Evolutionary conservation across 2,329 filamentous ascomycete species (phyloP).

Genomic region (Trichoderma lentiforme): DNA sequence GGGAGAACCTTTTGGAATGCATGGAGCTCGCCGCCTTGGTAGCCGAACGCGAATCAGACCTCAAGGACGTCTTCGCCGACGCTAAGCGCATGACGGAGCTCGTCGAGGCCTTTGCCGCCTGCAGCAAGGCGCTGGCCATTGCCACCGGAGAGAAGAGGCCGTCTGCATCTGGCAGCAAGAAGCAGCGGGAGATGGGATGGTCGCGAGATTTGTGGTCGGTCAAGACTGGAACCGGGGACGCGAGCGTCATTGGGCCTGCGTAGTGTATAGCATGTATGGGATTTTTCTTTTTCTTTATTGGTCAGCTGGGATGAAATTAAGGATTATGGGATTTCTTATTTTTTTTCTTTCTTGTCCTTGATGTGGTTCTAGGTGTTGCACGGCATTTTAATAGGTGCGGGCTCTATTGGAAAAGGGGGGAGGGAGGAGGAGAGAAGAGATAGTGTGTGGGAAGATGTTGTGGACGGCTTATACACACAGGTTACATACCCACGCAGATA

Average conservation of each 20-base stretch:
- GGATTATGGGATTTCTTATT: neutral
- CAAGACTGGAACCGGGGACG: slow-evolving; percentile 29
- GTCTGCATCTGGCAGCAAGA: slow-evolving; percentile 52
- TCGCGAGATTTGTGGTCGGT: slow-evolving; percentile 61
- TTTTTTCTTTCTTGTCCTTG: neutral
- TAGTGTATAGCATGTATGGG: slow-evolving; percentile 11
- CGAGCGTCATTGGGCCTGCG: slow-evolving; percentile 1
- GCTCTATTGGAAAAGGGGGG: neutral
- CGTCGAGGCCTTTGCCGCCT: slow-evolving; percentile 70
- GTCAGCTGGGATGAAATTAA: slow-evolving; percentile 12
- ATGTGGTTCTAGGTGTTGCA: slow-evolving; percentile 7
- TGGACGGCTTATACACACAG: neutral
- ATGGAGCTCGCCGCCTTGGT: slow-evolving; percentile 81
- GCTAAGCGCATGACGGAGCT: slow-evolving; percentile 71
- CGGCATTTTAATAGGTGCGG: slow-evolving; percentile 4
- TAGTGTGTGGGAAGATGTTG: neutral
- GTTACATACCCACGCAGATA: slow-evolving; percentile 1
- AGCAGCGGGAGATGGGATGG: slow-evolving; percentile 60
- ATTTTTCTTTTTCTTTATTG: neutral
- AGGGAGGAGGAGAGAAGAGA: neutral
- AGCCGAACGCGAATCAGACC: slow-evolving; percentile 65
- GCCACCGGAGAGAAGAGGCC: slow-evolving; percentile 53
- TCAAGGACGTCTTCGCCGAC: slow-evolving; percentile 62
- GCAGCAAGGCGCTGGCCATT: slow-evolving; percentile 67
- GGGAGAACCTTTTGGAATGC: slow-evolving; percentile 74